Percentiles rank a stretch among this genome's conserved stretches.
phyloP scores from a whole-genome alignment of 371 early-diverging fungal species.

The Sporodiniella umbellata region DNA sequence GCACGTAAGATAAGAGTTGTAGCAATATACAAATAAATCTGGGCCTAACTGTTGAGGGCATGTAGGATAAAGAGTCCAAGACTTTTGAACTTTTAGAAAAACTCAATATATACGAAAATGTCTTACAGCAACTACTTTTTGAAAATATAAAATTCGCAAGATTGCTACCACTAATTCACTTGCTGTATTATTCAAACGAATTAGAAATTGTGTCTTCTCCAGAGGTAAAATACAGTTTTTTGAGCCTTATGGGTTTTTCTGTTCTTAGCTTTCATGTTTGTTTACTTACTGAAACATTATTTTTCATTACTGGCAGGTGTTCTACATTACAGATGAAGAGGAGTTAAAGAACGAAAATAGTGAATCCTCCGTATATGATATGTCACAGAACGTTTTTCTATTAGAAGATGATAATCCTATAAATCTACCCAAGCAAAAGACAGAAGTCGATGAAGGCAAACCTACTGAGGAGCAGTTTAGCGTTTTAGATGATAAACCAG shows the following conservation, averaged over 20 bases:
- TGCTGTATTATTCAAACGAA: not conserved
- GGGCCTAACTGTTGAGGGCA: not conserved
- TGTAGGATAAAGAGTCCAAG: not conserved
- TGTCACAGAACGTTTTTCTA: not conserved
- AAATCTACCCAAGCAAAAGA: too few relatives aligned
- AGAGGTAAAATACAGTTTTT: not conserved
- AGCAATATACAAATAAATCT: too few relatives aligned
- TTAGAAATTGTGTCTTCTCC: not conserved
- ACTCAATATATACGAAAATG: not conserved
- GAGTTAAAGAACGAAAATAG: not conserved
- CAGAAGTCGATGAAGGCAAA: too few relatives aligned
- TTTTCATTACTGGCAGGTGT: not conserved
- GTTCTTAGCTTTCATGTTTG: too few relatives aligned
- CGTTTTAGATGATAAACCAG: not conserved
- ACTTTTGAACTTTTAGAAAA: not conserved
- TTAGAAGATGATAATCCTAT: not conserved
- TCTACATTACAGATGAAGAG: not conserved
- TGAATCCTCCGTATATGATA: not conserved
- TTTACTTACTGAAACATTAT: too few relatives aligned
- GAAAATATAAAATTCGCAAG: not conserved
- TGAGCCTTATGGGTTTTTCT: not conserved
- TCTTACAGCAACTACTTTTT: not conserved
- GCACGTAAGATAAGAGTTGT: not conserved
- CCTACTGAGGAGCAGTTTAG: not conserved
- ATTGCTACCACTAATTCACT: not conserved